Evolutionary conservation across 306 rosid species (phyloP), one percentile per base, ranked within the genome.

Genomic region (Fragaria vesca): DNA sequence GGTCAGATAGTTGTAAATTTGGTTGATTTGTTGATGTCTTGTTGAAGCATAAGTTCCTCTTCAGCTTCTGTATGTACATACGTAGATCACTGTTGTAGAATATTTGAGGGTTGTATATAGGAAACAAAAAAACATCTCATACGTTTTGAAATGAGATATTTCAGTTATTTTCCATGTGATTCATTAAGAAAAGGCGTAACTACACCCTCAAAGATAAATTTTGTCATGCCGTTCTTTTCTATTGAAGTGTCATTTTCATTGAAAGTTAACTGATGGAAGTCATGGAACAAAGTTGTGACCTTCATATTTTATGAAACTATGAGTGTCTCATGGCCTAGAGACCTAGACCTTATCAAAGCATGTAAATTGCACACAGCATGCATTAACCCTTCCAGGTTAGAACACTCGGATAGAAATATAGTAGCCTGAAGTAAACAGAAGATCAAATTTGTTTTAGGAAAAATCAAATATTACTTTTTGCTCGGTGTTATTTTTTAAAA

Each of bases 1-100:
- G 76, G 52, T 81, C 20, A 76, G 89, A 80, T 83, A 73, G 83
- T 47, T 65, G 81, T 70, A 47, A 78, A 62, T 78, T 67, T n/a
- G 20, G 46, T 38, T 16, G 4, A 30, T 16, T 63, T 63, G 11
- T 15, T 21, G 16, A 8, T 26, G 16, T 60, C 13, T 60, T 60
- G 15, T 21, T 63, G 69, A 61, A 63, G 69, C 43, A 4, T 12
- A 4, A 15, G 69, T 63, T 7, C 21, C 18, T 18, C 30, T 3
- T 13, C n/a, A 8, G 5, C 58, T 57, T 74, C 40, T 15, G 55
- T 21, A 24, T 58, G 43, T 26, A 42, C 55, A 58, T 24, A 55
- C 21, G 69, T 45, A 21, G 26, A 21, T 24, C 4, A 2, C 46
- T 36, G 8, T 40, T 73, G 46, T n/a, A 21, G 38, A 36, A 20